Conservation (phyloP, 805 yeast species). For the Cyberlindnera euphorbiiphila region DNA sequence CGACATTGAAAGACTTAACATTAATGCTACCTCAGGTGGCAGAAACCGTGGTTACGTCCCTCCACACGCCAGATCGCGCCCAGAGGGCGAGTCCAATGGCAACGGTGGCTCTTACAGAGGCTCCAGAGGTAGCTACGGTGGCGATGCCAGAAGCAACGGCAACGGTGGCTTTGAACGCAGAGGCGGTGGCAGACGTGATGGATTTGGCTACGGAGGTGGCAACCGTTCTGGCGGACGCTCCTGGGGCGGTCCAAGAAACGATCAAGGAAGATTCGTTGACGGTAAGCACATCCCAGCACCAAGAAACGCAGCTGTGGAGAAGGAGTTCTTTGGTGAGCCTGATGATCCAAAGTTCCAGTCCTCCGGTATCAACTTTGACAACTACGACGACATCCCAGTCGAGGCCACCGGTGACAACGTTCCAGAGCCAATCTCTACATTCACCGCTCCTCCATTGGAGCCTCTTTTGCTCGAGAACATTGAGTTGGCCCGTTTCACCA, state of each 20-base stretch:
- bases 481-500: conserved; percentile 81
- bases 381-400: conserved; percentile 97
- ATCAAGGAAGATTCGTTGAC: conserved; percentile 79
- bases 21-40: conserved; percentile 28
- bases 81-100: conserved; percentile 19
- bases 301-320: conserved; percentile 64
- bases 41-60: conserved; percentile 44
- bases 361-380: conserved; percentile 97
- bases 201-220: conserved; percentile 31
- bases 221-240: conserved; percentile 34
- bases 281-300: conserved; percentile 87
- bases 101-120: conserved; percentile 9
- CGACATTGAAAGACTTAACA: conserved; percentile 53
- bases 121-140: conserved; percentile 14
- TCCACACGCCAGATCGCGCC: conserved; percentile 45
- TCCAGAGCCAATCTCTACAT: conserved; percentile 87
- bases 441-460: conserved; percentile 92
- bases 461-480: conserved; percentile 82
- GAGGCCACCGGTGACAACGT: conserved; percentile 95
- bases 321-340: conserved; percentile 80
- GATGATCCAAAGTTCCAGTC: conserved; percentile 68
- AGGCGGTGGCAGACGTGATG: conserved; percentile 28
- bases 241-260: conserved; percentile 32
- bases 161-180: conserved; percentile 18
- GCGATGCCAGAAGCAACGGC: conserved; percentile 11